Percentiles rank a stretch among this genome's conserved stretches.
Evolutionary conservation across 2,329 filamentous ascomycete genomes (phyloP).

Genomic region (Trichoderma arundinaceum): DNA sequence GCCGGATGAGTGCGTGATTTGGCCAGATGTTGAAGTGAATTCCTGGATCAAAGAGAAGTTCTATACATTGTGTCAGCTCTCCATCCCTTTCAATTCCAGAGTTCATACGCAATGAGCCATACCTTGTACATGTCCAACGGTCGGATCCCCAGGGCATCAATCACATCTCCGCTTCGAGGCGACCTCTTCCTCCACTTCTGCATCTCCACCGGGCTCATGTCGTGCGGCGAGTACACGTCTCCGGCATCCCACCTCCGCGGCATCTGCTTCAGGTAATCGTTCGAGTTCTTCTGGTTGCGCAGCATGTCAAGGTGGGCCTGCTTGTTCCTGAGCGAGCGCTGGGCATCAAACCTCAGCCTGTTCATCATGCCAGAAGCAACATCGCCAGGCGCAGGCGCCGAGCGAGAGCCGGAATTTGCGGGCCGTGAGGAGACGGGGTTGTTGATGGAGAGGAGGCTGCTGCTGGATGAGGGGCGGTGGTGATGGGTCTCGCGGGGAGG

Average conservation of each 20-base stretch:
- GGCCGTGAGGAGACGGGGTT: conserved; percentile 5
- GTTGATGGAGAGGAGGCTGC: conserved; percentile 37
- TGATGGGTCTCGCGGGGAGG: conserved; percentile 37
- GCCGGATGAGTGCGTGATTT: conserved; percentile 76
- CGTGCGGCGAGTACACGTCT: conserved; percentile 90
- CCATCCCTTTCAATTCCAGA: background rate
- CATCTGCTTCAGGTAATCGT: conserved; percentile 67
- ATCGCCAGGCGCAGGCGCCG: conserved; percentile 35
- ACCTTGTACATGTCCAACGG: conserved; percentile 90
- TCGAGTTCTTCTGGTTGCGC: conserved; percentile 48
- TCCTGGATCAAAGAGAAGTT: conserved; percentile 93
- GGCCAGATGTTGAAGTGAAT: conserved; percentile 82
- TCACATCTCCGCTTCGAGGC: conserved; percentile 69
- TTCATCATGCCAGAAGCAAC: conserved; percentile 41
- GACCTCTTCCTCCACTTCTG: conserved; percentile 73
- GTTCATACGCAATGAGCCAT: conserved; percentile 29
- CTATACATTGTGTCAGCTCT: conserved; percentile 51
- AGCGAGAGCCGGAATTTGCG: conserved; percentile 27
- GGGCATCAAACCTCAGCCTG: conserved; percentile 37
- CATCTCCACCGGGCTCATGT: conserved; percentile 79
- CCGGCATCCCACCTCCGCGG: conserved; percentile 75
- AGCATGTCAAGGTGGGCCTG: conserved; percentile 47
- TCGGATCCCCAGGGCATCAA: conserved; percentile 80
- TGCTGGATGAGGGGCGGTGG: conserved; percentile 35
- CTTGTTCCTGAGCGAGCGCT: conserved; percentile 38